A percentile compares a stretch with the other conserved stretches of the same genome.
These are phyloP conservation scores for Wakefieldia striispora DNA, from an alignment of 768 basidiomycete species.

Conservation along the genomic window DNA sequence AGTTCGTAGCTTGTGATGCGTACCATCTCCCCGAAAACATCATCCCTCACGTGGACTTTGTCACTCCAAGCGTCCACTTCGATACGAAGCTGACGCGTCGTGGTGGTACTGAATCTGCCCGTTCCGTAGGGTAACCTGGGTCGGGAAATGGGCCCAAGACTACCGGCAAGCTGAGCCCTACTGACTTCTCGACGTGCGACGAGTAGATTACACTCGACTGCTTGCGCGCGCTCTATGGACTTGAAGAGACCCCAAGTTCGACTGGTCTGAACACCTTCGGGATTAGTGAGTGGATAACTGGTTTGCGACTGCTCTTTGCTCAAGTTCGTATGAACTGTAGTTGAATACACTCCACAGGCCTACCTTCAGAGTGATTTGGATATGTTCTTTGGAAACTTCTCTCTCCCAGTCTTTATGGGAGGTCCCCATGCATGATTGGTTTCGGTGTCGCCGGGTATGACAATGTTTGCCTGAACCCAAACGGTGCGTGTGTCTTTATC, in stretches of 20 bases:
- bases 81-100: slow-evolving; percentile 23
- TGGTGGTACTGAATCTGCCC: slow-evolving; percentile 7
- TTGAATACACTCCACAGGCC: slow-evolving; percentile 33
- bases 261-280: slow-evolving; percentile 26
- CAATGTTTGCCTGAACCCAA: slow-evolving; percentile 31
- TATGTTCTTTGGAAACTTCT: slow-evolving; percentile 31
- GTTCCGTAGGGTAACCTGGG: slow-evolving; percentile 16
- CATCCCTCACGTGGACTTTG: too few relatives aligned
- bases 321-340: slow-evolving; percentile 5
- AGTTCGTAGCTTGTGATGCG: slow-evolving; percentile 28
- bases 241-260: slow-evolving; percentile 15
- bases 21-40: slow-evolving; percentile 34
- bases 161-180: slow-evolving; percentile 7
- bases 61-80: slow-evolving; percentile 35
- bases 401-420: slow-evolving; percentile 21
- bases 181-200: slow-evolving; percentile 23
- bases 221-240: slow-evolving; percentile 28
- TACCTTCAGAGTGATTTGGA: slow-evolving; percentile 30
- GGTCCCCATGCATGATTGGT: slow-evolving; percentile 26
- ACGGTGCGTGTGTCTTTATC: slow-evolving; percentile 16
- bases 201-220: too few relatives aligned
- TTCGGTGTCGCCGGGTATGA: too few relatives aligned
- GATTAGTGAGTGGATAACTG: slow-evolving; percentile 19
- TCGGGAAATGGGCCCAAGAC: slow-evolving; percentile 21
- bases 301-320: background rate